phyloP scores from a whole-genome alignment of 176 grass and related monocot genomes.

The Alopecurus myosuroides region DNA sequence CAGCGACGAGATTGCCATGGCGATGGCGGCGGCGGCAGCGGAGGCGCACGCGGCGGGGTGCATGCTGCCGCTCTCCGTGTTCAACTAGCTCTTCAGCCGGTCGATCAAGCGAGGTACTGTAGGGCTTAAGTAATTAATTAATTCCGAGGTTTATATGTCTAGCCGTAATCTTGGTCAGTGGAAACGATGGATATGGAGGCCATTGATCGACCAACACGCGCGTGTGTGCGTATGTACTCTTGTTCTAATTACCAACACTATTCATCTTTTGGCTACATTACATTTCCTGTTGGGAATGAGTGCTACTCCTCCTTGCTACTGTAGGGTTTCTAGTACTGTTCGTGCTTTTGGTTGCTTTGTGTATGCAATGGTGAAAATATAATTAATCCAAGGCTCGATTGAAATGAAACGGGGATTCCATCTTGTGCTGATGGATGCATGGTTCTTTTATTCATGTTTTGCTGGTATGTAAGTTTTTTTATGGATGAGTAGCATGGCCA shows the following conservation, averaged over 20 bases:
- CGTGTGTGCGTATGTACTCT: slow-evolving; percentile 6
- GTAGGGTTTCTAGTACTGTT: slow-evolving; percentile 48
- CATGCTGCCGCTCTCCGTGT: slow-evolving; percentile 56
- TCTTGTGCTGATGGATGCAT: not conserved
- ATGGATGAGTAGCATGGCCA: not conserved
- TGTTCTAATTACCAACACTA: slow-evolving; percentile 21
- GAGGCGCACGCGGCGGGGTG: slow-evolving; percentile 53
- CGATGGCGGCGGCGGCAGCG: slow-evolving; percentile 34
- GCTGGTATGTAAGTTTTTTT: not conserved
- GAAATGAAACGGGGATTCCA: not conserved
- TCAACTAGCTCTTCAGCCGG: slow-evolving; percentile 20
- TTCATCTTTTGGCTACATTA: slow-evolving; percentile 27
- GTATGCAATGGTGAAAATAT: slow-evolving; percentile 31
- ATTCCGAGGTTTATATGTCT: not conserved
- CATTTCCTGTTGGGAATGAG: slow-evolving; percentile 16
- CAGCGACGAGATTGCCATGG: slow-evolving; percentile 44
- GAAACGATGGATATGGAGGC: not conserved
- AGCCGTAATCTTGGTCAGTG: not conserved
- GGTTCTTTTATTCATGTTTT: not conserved
- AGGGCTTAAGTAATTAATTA: slow-evolving; percentile 16
- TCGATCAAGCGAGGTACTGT: slow-evolving; percentile 19
- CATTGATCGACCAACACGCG: slow-evolving; percentile 8
- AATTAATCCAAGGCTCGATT: slow-evolving; percentile 31
- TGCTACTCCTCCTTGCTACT: slow-evolving; percentile 20
- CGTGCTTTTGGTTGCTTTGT: slow-evolving; percentile 37